Evolutionary conservation across 768 basidiomycete species (phyloP).

Genomic region (Tephrocybe sp.): DNA sequence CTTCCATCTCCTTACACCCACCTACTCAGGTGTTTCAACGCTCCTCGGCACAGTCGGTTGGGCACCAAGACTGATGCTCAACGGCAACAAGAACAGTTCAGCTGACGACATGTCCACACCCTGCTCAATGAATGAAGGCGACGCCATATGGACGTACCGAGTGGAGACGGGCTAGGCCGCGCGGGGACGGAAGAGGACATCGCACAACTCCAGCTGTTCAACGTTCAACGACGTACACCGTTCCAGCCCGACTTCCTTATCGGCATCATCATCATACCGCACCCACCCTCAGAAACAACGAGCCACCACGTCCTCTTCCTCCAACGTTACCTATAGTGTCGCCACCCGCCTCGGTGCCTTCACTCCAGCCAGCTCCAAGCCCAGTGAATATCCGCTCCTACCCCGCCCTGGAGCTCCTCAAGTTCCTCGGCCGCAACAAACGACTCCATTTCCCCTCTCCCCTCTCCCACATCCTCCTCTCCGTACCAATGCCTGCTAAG

Average conservation of each 20-base stretch:
- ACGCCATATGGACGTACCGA: no score
- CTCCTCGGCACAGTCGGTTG: no score
- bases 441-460: slow-evolving; percentile 58
- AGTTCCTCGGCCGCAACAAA: slow-evolving; percentile 89
- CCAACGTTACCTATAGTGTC: slow-evolving; percentile 2
- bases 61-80: no score
- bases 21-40: no score
- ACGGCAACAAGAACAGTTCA: no score
- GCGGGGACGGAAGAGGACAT: no score
- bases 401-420: slow-evolving; percentile 78
- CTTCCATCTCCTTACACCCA: no score
- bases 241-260: slow-evolving; percentile 10
- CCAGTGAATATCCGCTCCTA: slow-evolving; percentile 76
- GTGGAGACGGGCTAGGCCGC: no score
- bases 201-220: slow-evolving; percentile 12
- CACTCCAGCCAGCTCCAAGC: background rate
- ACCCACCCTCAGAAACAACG: background rate
- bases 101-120: no score
- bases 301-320: slow-evolving; percentile 9
- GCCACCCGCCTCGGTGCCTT: background rate
- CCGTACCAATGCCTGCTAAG: slow-evolving; percentile 57
- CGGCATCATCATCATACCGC: slow-evolving; percentile 3
- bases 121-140: no score
- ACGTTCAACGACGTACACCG: slow-evolving; percentile 13
- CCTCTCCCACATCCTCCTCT: slow-evolving; percentile 21